Conservation (phyloP, 208 protist species). For the Acanthamoeba culbertsoni region DNA sequence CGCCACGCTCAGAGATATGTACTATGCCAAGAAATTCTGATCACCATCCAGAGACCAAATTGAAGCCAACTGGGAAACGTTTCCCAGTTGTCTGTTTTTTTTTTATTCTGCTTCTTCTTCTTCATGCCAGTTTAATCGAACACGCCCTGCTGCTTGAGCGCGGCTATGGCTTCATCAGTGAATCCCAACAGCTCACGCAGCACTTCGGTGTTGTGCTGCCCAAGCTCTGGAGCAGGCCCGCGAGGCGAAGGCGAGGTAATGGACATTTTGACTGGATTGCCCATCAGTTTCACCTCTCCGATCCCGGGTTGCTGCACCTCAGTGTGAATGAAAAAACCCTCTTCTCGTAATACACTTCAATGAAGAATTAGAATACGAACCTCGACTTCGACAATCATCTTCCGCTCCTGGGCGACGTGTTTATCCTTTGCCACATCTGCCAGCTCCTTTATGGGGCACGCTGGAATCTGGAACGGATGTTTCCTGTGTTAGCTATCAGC, state of each 20-base stretch:
- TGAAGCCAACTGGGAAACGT: too few relatives aligned
- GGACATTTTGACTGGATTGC: background rate
- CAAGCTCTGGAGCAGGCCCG: slow-evolving; percentile 49
- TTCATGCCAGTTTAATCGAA: too few relatives aligned
- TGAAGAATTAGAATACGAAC: background rate
- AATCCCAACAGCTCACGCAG: background rate
- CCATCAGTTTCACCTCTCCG: background rate
- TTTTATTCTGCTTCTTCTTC: too few relatives aligned
- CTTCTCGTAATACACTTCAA: too few relatives aligned
- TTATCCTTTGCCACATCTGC: slow-evolving; percentile 14
- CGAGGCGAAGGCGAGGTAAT: background rate
- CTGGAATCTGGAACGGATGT: background rate
- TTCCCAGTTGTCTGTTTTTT: too few relatives aligned
- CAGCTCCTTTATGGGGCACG: slow-evolving; percentile 11
- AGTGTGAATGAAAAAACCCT: background rate
- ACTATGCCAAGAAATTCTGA: slow-evolving; percentile 48
- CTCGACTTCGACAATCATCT: slow-evolving; percentile 51
- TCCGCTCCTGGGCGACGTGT: background rate
- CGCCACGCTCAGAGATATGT: slow-evolving; percentile 13
- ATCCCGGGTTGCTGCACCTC: background rate
- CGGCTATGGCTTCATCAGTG: background rate
- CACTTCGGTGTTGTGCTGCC: slow-evolving; percentile 62
- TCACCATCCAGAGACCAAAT: background rate
- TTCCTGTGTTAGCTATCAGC: background rate
- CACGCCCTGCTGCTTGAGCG: too few relatives aligned